phyloP scores from a whole-genome alignment of 1,139 yeast species.

The Protomyces macrosporus region DNA sequence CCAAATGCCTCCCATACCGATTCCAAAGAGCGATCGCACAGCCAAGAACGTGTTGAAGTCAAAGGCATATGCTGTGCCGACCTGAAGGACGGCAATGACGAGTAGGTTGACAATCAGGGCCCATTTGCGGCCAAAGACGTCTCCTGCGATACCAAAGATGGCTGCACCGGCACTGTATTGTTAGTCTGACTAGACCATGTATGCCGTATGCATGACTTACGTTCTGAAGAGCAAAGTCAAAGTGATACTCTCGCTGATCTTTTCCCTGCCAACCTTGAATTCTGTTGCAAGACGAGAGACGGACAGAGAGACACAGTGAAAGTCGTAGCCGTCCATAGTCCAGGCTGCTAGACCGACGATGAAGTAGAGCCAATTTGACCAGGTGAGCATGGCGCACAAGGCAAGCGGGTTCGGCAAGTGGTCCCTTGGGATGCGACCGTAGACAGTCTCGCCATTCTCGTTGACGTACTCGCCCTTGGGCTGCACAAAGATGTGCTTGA shows the following conservation, averaged over 20 bases:
- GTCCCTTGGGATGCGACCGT: constrained; percentile 4
- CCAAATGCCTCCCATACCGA: constrained; percentile 66
- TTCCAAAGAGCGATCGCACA: constrained; percentile 63
- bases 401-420: constrained; percentile 1
- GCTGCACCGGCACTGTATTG: constrained; percentile 48
- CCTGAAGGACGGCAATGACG: constrained; percentile 56
- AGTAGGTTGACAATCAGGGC: constrained; percentile 55
- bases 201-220: too few relatives aligned
- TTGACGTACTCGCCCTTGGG: constrained; percentile 2
- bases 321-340: constrained; percentile 78
- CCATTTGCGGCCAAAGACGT: constrained; percentile 67
- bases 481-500: not conserved
- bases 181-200: constrained; percentile 35
- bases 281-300: constrained; percentile 53
- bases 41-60: constrained; percentile 61
- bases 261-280: constrained; percentile 48
- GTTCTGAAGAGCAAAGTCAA: constrained; percentile 55
- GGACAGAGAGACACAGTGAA: constrained; percentile 64
- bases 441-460: not conserved
- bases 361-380: constrained; percentile 59
- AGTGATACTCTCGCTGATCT: constrained; percentile 66
- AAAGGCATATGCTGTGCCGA: constrained; percentile 66
- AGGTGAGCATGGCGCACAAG: constrained; percentile 43
- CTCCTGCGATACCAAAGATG: constrained; percentile 60
- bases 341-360: constrained; percentile 62